These are phyloP conservation scores for Pseudocercospora vitis DNA, from an alignment of 2,329 filamentous ascomycete species.

Conservation along the genomic window DNA sequence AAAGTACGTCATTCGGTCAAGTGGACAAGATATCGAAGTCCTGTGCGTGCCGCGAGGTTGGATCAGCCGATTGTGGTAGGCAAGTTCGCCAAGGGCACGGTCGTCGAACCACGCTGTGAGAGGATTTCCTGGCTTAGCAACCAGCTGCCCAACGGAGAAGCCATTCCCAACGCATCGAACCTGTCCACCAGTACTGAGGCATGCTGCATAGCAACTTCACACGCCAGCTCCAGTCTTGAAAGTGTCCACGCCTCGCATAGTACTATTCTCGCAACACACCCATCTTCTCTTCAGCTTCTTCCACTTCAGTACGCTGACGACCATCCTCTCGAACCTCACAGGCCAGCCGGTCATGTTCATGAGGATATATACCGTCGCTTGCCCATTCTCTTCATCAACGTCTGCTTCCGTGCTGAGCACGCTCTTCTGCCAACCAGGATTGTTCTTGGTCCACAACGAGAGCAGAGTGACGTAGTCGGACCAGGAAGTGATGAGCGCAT, in stretches of 20 bases:
- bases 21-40: too few species aligned
- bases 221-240: constrained; percentile 2
- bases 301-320: constrained; percentile 8
- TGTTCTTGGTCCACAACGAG: neutral
- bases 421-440: constrained; percentile 8
- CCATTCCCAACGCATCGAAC: too few species aligned
- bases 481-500: constrained; percentile 6
- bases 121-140: too few species aligned
- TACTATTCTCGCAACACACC: constrained; percentile 5
- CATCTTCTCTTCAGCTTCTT: constrained; percentile 5
- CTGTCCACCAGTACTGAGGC: too few species aligned
- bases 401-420: constrained; percentile 5
- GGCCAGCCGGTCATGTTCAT: constrained; percentile 5
- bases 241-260: constrained; percentile 6
- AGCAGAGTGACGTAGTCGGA: constrained; percentile 5
- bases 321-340: neutral
- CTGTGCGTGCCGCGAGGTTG: too few species aligned
- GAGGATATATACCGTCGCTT: constrained; percentile 5
- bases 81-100: too few species aligned
- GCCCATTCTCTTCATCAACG: constrained; percentile 3
- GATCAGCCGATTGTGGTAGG: too few species aligned
- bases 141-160: too few species aligned
- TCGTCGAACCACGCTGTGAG: too few species aligned
- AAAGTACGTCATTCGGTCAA: too few species aligned
- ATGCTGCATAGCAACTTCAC: neutral